These are phyloP conservation scores for Aspergillus conjunctus DNA, from an alignment of 495 filamentous ascomycete genomes.

Conservation along the genomic window DNA sequence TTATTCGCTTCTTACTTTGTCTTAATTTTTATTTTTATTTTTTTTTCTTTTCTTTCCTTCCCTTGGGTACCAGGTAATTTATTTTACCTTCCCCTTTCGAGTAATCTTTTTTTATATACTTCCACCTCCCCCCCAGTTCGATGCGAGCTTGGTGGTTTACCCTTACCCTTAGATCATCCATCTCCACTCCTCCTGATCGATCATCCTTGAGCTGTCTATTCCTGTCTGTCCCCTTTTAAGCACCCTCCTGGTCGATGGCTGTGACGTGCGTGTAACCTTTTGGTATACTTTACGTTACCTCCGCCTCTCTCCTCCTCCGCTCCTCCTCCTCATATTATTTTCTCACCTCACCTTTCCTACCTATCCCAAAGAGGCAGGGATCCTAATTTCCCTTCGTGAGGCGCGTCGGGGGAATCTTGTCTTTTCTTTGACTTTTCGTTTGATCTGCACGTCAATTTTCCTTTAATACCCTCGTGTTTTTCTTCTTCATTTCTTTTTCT, in stretches of 20 bases:
- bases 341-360: conserved; percentile 16
- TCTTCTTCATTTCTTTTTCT: conserved; percentile 1
- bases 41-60: conserved; percentile 7
- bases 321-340: no score
- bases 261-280: conserved; percentile 27
- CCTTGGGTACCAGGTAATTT: conserved; percentile 5
- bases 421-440: conserved; percentile 15
- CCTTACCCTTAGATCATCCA: conserved; percentile 5
- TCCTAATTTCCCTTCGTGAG: conserved; percentile 19
- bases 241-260: conserved; percentile 24
- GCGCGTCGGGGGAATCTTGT: conserved; percentile 18
- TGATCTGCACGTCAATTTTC: conserved; percentile 10
- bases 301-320: conserved; percentile 5
- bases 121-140: conserved; percentile 10
- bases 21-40: conserved; percentile 11
- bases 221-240: conserved; percentile 1
- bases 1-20: conserved; percentile 14
- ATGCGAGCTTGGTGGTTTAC: conserved; percentile 10
- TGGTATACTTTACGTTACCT: conserved; percentile 25
- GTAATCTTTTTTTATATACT: conserved; percentile 8
- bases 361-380: neutral
- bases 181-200: conserved; percentile 19
- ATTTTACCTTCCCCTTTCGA: conserved; percentile 9
- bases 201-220: conserved; percentile 14
- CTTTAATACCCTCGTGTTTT: neutral